Conservation (phyloP, 495 filamentous ascomycete species). For the Glarea lozoyensis region DNA sequence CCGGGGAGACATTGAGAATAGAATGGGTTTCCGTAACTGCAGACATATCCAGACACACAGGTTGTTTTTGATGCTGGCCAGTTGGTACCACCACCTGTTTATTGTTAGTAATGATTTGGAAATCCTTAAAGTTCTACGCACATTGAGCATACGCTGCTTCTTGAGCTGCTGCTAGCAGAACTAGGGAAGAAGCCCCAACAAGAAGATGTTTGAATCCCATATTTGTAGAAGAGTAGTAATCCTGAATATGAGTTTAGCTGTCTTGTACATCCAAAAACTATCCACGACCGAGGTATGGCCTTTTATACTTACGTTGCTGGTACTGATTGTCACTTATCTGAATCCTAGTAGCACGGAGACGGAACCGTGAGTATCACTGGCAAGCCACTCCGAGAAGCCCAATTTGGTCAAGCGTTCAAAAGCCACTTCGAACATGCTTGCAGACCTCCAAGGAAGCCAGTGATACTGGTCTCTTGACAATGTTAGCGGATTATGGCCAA, state of each 20-base stretch:
- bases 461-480: too few species aligned
- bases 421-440: not conserved
- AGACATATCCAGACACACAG: conserved; percentile 21
- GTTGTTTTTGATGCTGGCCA: conserved; percentile 16
- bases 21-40: conserved; percentile 20
- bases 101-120: not conserved
- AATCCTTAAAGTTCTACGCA: not conserved
- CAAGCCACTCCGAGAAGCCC: conserved; percentile 1
- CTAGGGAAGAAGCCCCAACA: conserved; percentile 4
- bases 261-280: not conserved
- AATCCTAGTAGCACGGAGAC: not conserved
- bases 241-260: not conserved
- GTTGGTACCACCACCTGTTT: conserved; percentile 8
- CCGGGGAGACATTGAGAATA: conserved; percentile 27
- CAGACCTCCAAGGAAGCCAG: too few species aligned
- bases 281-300: not conserved
- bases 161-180: conserved; percentile 1
- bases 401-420: not conserved
- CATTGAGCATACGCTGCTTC: conserved; percentile 6
- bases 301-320: not conserved
- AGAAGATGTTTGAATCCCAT: conserved; percentile 8
- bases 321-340: too few species aligned
- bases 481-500: too few species aligned
- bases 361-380: not conserved
- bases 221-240: not conserved